phyloP scores from a whole-genome alignment of 2,329 filamentous ascomycete species.

The Penicillium sp. region DNA sequence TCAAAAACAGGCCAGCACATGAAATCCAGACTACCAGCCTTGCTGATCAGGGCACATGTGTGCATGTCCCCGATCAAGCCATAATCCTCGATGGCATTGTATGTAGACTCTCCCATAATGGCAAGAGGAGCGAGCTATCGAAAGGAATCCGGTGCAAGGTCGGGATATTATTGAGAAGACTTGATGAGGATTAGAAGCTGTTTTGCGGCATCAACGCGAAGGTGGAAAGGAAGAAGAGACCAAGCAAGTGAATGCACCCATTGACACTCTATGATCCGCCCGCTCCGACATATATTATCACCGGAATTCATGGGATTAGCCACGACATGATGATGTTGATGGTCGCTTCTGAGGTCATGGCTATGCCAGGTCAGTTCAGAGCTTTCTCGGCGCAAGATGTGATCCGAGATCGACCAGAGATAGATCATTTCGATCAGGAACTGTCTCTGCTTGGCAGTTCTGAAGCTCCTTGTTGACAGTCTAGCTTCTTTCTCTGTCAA shows the following conservation, averaged over 20 bases:
- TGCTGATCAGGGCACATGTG: constrained; percentile 70
- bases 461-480: neutral
- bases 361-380: constrained; percentile 9
- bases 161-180: neutral
- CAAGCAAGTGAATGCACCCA: neutral
- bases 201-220: neutral
- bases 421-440: too few relatives aligned
- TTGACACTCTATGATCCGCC: neutral
- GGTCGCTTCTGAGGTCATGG: constrained; percentile 23
- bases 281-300: constrained; percentile 13
- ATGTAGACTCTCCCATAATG: constrained; percentile 18
- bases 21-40: constrained; percentile 69
- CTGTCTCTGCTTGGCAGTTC: too few relatives aligned
- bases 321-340: constrained; percentile 27
- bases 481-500: neutral
- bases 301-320: constrained; percentile 12
- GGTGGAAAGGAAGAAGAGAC: neutral
- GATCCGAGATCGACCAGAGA: neutral
- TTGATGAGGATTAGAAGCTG: neutral
- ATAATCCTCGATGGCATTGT: constrained; percentile 64
- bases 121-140: neutral
- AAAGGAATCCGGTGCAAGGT: neutral
- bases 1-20: constrained; percentile 83
- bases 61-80: constrained; percentile 78
- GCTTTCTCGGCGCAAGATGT: neutral